phyloP scores from a whole-genome alignment of 805 yeast species.

The Saccharomycopsis amapae region DNA sequence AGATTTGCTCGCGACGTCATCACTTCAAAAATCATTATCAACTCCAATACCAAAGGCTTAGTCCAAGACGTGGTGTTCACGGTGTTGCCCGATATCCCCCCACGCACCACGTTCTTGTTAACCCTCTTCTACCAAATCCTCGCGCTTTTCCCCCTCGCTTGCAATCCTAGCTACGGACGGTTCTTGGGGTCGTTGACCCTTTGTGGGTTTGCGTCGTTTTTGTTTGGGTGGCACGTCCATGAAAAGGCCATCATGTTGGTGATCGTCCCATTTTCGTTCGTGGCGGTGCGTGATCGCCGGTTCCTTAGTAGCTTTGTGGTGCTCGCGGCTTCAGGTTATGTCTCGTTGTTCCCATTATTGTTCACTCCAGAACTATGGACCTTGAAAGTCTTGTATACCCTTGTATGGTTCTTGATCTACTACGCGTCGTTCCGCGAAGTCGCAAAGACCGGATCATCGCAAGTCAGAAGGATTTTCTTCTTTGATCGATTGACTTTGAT shows the following conservation, averaged over 20 bases:
- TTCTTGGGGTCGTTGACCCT: conserved; percentile 80
- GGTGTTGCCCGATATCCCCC: conserved; percentile 73
- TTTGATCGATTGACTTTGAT: conserved; percentile 63
- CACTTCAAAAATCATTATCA: neutral
- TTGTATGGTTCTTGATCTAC: conserved; percentile 79
- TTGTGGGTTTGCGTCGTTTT: conserved; percentile 84
- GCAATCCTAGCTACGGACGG: conserved; percentile 67
- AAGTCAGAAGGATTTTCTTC: conserved; percentile 46
- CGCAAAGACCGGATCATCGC: conserved; percentile 37
- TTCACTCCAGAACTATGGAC: conserved; percentile 75
- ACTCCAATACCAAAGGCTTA: conserved; percentile 48
- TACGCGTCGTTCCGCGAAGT: conserved; percentile 67
- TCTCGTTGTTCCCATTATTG: conserved; percentile 81
- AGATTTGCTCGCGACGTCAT: conserved; percentile 8
- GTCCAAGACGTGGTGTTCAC: conserved; percentile 87
- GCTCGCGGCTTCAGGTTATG: conserved; percentile 72
- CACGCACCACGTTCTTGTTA: conserved; percentile 65
- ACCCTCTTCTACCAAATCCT: conserved; percentile 81
- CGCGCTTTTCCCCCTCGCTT: conserved; percentile 63
- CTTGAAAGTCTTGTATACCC: conserved; percentile 68
- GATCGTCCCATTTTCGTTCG: conserved; percentile 78
- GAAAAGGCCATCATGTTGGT: conserved; percentile 93
- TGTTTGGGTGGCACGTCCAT: conserved; percentile 99
- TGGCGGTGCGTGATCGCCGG: conserved; percentile 64
- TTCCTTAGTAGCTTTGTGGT: conserved; percentile 65